Evolutionary conservation across 176 grass and related monocot species (phyloP).

Genomic region (Aegilops umbellulata): DNA sequence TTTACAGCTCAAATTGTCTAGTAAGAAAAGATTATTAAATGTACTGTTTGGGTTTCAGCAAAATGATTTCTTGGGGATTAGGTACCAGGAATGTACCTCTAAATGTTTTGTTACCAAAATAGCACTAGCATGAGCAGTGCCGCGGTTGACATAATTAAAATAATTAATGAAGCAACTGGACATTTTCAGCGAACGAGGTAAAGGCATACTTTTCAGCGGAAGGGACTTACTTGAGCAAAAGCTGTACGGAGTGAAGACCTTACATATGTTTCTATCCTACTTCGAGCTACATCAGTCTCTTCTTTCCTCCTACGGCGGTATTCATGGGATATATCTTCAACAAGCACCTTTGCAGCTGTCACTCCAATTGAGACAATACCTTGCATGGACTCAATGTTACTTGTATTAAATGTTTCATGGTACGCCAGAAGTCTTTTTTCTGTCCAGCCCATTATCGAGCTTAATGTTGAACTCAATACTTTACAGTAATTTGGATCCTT

Average conservation of each 20-base stretch:
- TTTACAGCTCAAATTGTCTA: constrained; percentile 13
- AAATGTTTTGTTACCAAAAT: constrained; percentile 6
- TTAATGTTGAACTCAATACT: constrained; percentile 88
- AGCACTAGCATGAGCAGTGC: neutral
- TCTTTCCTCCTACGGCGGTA: constrained; percentile 94
- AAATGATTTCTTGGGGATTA: neutral
- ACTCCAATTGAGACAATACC: constrained; percentile 89
- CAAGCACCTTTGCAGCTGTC: constrained; percentile 81
- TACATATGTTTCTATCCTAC: constrained; percentile 87
- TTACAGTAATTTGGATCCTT: constrained; percentile 95
- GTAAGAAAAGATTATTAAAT: neutral
- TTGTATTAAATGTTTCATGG: constrained; percentile 87
- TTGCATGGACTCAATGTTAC: constrained; percentile 96
- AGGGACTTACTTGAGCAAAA: constrained; percentile 88
- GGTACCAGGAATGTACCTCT: neutral
- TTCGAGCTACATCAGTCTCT: constrained; percentile 82
- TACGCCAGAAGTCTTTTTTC: constrained; percentile 98
- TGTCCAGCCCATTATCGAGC: constrained; percentile 93
- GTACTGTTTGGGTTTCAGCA: neutral
- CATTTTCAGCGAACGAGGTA: neutral
- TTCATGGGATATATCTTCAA: constrained; percentile 99
- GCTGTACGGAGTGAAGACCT: constrained; percentile 87
- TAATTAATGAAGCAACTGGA: neutral
- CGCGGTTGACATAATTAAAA: constrained; percentile 13
- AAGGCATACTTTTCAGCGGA: constrained; percentile 16